Conservation (phyloP, 257 asterid species). For the Petrea volubilis region DNA sequence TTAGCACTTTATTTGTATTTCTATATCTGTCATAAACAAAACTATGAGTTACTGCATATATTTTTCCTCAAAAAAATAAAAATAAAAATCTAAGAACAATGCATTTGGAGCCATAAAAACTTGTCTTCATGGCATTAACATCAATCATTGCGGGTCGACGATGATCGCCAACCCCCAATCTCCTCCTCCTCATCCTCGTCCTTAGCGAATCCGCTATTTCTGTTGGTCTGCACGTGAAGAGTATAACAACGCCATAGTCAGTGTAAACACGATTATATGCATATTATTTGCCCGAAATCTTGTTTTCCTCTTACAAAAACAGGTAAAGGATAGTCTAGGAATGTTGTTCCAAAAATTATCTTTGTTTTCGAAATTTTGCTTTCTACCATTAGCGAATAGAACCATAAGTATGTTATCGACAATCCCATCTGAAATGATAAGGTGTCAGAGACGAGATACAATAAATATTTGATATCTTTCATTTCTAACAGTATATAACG, state of each 20-base stretch:
- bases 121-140: constrained; percentile 5
- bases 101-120: constrained; percentile 10
- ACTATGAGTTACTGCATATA: neutral
- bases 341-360: neutral
- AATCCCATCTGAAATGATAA: too few species aligned
- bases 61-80: neutral
- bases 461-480: too few species aligned
- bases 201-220: constrained; percentile 22
- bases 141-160: constrained; percentile 32
- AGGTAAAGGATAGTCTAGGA: neutral
- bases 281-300: neutral
- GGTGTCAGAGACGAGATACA: too few species aligned
- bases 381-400: too few species aligned
- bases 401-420: too few species aligned
- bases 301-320: neutral
- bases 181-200: constrained; percentile 45
- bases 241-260: neutral
- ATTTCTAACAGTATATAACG: too few species aligned
- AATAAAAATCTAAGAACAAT: neutral
- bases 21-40: neutral
- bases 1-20: constrained; percentile 9
- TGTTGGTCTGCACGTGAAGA: constrained; percentile 23
- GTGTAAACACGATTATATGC: neutral
- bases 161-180: constrained; percentile 45
- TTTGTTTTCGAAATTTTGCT: neutral